These are phyloP conservation scores for Claviceps humidiphila DNA, from an alignment of 2,329 filamentous ascomycete species.

Conservation along the genomic window DNA sequence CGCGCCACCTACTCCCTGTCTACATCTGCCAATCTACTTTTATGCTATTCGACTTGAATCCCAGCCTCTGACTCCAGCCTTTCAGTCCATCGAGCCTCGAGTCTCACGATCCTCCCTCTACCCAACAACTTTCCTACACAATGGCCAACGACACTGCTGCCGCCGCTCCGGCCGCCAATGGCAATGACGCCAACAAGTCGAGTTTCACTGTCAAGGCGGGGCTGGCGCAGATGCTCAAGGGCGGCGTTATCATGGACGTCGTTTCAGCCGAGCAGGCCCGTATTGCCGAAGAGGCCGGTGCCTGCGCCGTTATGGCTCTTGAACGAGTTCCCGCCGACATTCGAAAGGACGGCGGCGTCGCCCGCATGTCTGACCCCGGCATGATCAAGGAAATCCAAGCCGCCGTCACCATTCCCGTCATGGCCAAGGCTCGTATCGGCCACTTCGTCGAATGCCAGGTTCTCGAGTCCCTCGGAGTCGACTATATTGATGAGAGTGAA, in stretches of 20 bases:
- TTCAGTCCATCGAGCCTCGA: not conserved
- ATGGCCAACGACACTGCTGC: slow-evolving; percentile 24
- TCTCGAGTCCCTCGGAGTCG: slow-evolving; percentile 84
- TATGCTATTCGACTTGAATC: too few species aligned
- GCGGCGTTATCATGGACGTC: slow-evolving; percentile 99
- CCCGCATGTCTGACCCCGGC: slow-evolving; percentile 87
- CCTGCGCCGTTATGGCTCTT: slow-evolving; percentile 94
- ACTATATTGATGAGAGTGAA: slow-evolving; percentile 98
- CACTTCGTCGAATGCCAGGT: slow-evolving; percentile 99
- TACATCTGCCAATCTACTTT: too few species aligned
- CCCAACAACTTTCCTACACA: not conserved
- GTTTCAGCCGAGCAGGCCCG: slow-evolving; percentile 86
- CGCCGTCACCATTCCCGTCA: slow-evolving; percentile 92
- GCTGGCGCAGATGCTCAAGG: slow-evolving; percentile 95
- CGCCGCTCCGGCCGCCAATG: slow-evolving; percentile 12
- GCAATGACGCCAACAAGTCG: slow-evolving; percentile 26
- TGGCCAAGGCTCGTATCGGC: slow-evolving; percentile 96
- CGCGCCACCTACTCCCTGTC: too few species aligned
- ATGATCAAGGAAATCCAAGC: slow-evolving; percentile 95
- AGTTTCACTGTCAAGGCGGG: slow-evolving; percentile 88
- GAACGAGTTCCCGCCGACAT: slow-evolving; percentile 97
- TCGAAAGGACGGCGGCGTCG: slow-evolving; percentile 79
- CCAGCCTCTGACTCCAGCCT: too few species aligned
- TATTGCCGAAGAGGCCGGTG: slow-evolving; percentile 94
- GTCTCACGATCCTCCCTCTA: not conserved